Evolutionary conservation across 495 filamentous ascomycete genomes (phyloP).

Genomic region (Penicillium turbatum): DNA sequence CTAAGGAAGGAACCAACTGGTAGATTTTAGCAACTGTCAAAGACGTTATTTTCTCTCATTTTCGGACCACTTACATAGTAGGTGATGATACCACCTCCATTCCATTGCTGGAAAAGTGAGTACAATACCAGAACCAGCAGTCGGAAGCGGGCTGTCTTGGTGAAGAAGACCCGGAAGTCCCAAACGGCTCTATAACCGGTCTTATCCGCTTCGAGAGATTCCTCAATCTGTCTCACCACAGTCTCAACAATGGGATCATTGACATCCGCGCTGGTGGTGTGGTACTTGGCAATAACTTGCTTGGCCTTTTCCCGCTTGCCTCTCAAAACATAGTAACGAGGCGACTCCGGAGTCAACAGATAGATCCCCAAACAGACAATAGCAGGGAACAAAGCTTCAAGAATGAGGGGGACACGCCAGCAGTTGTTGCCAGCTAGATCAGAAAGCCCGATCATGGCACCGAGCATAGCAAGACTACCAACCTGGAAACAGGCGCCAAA

Average conservation of each 20-base stretch:
- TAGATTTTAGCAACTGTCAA: background rate
- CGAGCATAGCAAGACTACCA: slow-evolving; percentile 35
- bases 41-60: background rate
- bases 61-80: slow-evolving; percentile 28
- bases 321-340: slow-evolving; percentile 38
- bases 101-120: slow-evolving; percentile 45
- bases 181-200: slow-evolving; percentile 28
- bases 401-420: slow-evolving; percentile 37
- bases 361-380: slow-evolving; percentile 40
- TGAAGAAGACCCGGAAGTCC: slow-evolving; percentile 41
- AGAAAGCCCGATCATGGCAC: slow-evolving; percentile 34
- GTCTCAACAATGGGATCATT: slow-evolving; percentile 38
- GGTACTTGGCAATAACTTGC: slow-evolving; percentile 34
- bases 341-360: slow-evolving; percentile 38
- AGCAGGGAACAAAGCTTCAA: slow-evolving; percentile 36
- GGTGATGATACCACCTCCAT: slow-evolving; percentile 41
- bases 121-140: slow-evolving; percentile 37
- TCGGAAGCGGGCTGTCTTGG: slow-evolving; percentile 30
- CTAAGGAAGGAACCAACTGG: slow-evolving; percentile 36
- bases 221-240: slow-evolving; percentile 39
- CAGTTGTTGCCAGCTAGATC: slow-evolving; percentile 24
- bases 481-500: slow-evolving; percentile 44
- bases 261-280: slow-evolving; percentile 35
- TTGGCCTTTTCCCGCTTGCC: slow-evolving; percentile 34
- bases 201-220: slow-evolving; percentile 31